Conservation (phyloP, 78 protist species). For the Dictyostelium capitatum region DNA sequence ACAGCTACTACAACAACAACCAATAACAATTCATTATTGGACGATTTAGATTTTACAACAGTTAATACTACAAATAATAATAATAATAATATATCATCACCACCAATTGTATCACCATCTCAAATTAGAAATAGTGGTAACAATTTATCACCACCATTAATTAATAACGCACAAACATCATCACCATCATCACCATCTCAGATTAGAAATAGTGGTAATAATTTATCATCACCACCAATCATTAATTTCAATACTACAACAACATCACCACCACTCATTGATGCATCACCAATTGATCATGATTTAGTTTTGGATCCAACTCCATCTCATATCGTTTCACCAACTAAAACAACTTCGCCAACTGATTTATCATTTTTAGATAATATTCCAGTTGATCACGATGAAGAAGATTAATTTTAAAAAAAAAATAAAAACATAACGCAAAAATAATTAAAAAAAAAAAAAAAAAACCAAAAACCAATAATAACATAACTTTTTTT, state of each 20-base stretch:
- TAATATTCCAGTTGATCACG: slow-evolving; percentile 27
- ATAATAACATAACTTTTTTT: neutral
- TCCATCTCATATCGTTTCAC: neutral
- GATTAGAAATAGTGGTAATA: neutral
- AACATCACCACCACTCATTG: slow-evolving; percentile 9
- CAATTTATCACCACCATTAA: neutral
- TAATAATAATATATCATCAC: neutral
- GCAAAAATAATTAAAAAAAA: neutral
- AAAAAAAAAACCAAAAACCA: neutral
- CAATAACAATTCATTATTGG: slow-evolving; percentile 17
- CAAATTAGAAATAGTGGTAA: slow-evolving; percentile 4
- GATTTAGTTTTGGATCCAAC: slow-evolving; percentile 14
- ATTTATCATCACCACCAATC: neutral
- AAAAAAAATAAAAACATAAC: neutral
- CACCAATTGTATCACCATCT: slow-evolving; percentile 6
- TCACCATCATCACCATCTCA: slow-evolving; percentile 1
- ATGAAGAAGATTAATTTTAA: slow-evolving; percentile 26
- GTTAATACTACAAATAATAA: neutral
- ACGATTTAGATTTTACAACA: neutral
- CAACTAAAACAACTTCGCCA: neutral
- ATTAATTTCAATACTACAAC: neutral
- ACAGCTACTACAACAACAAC: neutral
- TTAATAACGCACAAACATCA: neutral
- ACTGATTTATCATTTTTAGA: slow-evolving; percentile 22
- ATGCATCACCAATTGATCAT: neutral